phyloP scores from a whole-genome alignment of 176 grass and related monocot species.

The Pontederia paniculata region DNA sequence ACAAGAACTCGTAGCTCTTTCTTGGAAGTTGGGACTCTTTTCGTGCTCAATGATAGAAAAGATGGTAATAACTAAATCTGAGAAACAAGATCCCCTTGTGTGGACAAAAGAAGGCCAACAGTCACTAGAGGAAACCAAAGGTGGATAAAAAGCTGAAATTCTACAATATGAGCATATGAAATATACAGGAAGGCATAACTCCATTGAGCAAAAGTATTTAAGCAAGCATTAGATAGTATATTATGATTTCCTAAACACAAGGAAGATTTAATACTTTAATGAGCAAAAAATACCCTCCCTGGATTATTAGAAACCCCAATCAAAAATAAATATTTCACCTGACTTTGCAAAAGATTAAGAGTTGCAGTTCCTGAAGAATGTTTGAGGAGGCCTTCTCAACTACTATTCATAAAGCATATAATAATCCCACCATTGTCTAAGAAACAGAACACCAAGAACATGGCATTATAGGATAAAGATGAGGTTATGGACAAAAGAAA shows the following conservation, averaged over 20 bases:
- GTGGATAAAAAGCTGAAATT: too few relatives aligned
- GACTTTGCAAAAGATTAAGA: conserved; percentile 87
- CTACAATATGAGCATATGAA: too few relatives aligned
- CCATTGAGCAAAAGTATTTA: too few relatives aligned
- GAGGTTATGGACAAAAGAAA: conserved; percentile 9
- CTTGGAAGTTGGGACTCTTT: too few relatives aligned
- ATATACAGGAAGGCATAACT: too few relatives aligned
- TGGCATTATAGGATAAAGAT: not conserved
- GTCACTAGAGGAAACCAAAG: not conserved
- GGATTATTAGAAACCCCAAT: not conserved
- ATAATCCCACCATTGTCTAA: conserved; percentile 82
- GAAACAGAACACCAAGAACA: conserved; percentile 17
- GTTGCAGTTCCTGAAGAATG: conserved; percentile 58
- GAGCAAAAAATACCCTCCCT: not conserved
- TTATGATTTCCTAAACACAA: too few relatives aligned
- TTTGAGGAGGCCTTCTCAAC: conserved; percentile 68
- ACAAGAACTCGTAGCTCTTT: too few relatives aligned
- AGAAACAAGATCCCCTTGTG: not conserved
- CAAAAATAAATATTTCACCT: conserved; percentile 33
- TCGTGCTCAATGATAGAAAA: too few relatives aligned
- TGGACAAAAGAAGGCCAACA: not conserved
- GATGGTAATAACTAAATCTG: too few relatives aligned
- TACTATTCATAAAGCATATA: conserved; percentile 71
- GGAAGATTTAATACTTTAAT: too few relatives aligned
- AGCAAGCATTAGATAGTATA: too few relatives aligned